Base-by-base conservation (phyloP, 139 green algal genomes). In the Tetraselmis chui region DNA sequence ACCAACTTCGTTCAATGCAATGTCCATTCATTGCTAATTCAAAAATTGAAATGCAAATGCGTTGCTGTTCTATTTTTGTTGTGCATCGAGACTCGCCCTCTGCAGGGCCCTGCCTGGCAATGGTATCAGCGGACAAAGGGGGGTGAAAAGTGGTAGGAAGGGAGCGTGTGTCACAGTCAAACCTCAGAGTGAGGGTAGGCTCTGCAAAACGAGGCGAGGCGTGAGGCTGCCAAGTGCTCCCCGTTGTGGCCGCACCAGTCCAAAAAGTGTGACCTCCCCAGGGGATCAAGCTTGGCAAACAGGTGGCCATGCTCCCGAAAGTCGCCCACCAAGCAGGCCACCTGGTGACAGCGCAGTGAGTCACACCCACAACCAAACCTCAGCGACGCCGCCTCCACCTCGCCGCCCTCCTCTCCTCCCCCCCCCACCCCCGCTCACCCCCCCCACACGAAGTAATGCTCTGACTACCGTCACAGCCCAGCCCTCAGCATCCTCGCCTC, bases 221-320 rank as follows among this genome's bases (percentile, higher is more conserved):
- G 83, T 77, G 30, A 59, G 75, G 59, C 32, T 30, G 76, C 80
- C 29, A 31, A 29, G 83, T 30, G 29, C 79, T 77, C 76, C 76
- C 82, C 67, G 67, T 28, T 78, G 67, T 32, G 31, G 5, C 27
- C 81, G 79, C 87, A 81, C 89, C 89, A 92, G 1, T 86, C 84
- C 22, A 86, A 86, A 1, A 84, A 59, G 24, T 31, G 1, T 23
- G 81, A 78, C 18, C 90, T 82, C 2, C 80, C 22, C 23, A 93
- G 84, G 25, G 90, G 89, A 75, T 93, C 90, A 1, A 93, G 85
- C 26, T 84, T 30, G 23, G 90, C 89, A 26, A 86, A 82, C 18
- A 92, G 80, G 85, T 93, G 90, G 30, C 90, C 90, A 1, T 84
- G 82, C 25, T 79, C 83, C 5, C 90, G 84, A 59, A 92, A 84